Conservation (phyloP, 495 filamentous ascomycete genomes). For the Elasticomyces elasticus region DNA sequence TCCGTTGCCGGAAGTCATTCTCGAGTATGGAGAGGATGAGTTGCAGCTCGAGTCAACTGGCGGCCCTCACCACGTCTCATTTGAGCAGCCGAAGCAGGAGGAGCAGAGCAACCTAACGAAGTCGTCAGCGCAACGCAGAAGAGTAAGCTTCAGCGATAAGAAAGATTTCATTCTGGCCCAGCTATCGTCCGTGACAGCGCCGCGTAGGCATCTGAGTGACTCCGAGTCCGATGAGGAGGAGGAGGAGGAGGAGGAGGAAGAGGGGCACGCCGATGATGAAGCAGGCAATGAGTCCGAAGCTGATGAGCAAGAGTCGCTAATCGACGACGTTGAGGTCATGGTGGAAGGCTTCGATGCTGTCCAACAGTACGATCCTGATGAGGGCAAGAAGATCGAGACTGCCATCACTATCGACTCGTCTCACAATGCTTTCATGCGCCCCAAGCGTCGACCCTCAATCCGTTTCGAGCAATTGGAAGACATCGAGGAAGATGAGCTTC, state of each 20-base stretch:
- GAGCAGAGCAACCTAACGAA: background rate
- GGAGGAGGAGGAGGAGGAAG: background rate
- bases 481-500: background rate
- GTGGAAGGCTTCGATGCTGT: background rate
- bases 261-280: background rate
- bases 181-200: slow-evolving; percentile 14
- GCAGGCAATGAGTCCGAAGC: slow-evolving; percentile 1
- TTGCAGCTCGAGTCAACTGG: slow-evolving; percentile 1
- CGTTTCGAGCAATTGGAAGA: background rate
- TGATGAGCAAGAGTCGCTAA: background rate
- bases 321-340: background rate
- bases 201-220: background rate
- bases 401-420: background rate
- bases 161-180: slow-evolving; percentile 5
- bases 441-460: background rate
- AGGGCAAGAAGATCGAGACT: background rate
- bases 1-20: slow-evolving; percentile 14
- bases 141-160: slow-evolving; percentile 2
- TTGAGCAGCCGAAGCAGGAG: background rate
- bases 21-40: background rate
- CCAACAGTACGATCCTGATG: background rate
- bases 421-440: background rate
- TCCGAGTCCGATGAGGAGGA: slow-evolving; percentile 6
- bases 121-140: background rate
- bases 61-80: background rate